Evolutionary conservation across 2,329 filamentous ascomycete genomes (phyloP), one percentile per base, ranked within the genome.

Genomic region (Truncatella angustata): DNA sequence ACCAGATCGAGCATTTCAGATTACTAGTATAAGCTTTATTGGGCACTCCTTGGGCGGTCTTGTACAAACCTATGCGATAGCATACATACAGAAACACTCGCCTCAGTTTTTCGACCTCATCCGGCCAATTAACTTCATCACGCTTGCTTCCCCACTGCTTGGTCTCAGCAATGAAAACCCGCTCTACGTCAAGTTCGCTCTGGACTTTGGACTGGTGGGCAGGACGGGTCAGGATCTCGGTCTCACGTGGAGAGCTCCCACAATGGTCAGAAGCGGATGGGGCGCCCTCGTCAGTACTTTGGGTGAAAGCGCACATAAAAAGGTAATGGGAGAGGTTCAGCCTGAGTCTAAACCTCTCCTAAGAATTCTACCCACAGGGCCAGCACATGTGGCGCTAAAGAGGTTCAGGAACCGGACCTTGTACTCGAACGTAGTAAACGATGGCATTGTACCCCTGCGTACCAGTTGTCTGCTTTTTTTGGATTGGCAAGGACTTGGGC

Each of bases 111-210:
- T 97, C 62, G 81, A 92, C 46, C 74, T 85, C 4, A 96, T 97
- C 61, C 82, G 85, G 57, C 93, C 93, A 0, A 77, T 96, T 66
- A 97, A 97, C 66, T 97, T 97, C 64, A 87, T 97, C 58, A 80
- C 88, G 24, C 74, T 97, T 59, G 92, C 93, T 14, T 87, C 92
- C 1, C 93, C 93, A 0, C 91, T 97, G 59, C 74, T 97, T 1
- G 93, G 93, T 0, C 75, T 97, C 34, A 97, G 93, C 69, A 97
- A 99, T 66, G 94, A 99, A 66, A 99, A 99, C 61, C 94, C 94
- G 0, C 79, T 97, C 52, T 99, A 99, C 67, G 90, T 99, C 70
- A 96, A 92, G 63, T 97, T 99, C 68, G 94, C 94, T 0, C 76
- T 99, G 3, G 94, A 99, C 67, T 96, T 97, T 72, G 94, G 94